Evolutionary conservation across 192 early-diverging fungal species (phyloP).

Genomic region (Ambispora gerdemannii): DNA sequence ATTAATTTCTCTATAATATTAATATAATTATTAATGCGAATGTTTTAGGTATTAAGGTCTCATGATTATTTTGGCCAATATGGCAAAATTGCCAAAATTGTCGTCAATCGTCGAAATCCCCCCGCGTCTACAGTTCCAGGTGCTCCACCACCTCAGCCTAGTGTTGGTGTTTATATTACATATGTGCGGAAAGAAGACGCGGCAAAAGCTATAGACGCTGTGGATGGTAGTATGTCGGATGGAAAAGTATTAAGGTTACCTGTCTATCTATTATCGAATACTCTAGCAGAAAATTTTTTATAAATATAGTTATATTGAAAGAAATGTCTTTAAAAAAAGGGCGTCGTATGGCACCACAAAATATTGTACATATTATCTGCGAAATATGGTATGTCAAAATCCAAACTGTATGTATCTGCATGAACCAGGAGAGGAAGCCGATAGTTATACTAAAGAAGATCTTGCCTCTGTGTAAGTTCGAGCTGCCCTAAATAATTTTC

Average conservation of each 20-base stretch:
- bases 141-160: conserved; percentile 41
- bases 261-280: background rate
- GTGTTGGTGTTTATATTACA: conserved; percentile 89
- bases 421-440: conserved; percentile 88
- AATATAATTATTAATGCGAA: too few relatives aligned
- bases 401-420: conserved; percentile 94
- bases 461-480: conserved; percentile 61
- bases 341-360: conserved; percentile 98
- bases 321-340: too few relatives aligned
- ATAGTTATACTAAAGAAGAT: conserved; percentile 90
- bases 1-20: too few relatives aligned
- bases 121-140: conserved; percentile 35
- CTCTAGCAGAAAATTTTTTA: conserved; percentile 21
- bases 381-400: conserved; percentile 88
- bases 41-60: conserved; percentile 75
- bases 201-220: conserved; percentile 84
- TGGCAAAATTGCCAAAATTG: conserved; percentile 93
- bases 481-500: background rate
- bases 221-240: conserved; percentile 88
- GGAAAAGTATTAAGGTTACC: conserved; percentile 75
- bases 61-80: conserved; percentile 98
- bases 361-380: conserved; percentile 95
- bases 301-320: too few relatives aligned
- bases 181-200: conserved; percentile 92
- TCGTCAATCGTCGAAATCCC: conserved; percentile 78